Percentiles rank a stretch among this genome's conserved stretches.
phyloP scores from a whole-genome alignment of 495 filamentous ascomycete genomes.

The Penicillium desertorum region DNA sequence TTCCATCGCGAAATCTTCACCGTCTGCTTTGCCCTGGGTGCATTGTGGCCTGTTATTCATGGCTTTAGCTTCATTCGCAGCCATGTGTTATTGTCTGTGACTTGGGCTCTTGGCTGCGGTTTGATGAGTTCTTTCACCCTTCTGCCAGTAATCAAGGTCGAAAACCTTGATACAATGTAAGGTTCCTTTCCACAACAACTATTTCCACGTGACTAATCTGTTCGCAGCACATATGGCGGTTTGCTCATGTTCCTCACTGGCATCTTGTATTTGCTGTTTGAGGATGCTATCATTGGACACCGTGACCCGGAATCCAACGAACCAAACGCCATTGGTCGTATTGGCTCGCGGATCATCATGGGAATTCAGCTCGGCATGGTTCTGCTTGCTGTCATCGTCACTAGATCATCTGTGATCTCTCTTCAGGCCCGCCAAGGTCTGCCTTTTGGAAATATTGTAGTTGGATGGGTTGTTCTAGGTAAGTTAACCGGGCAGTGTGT shows the following conservation, averaged over 20 bases:
- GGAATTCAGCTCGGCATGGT: conserved; percentile 75
- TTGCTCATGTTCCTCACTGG: conserved; percentile 77
- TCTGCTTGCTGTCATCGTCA: conserved; percentile 79
- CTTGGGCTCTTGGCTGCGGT: conserved; percentile 74
- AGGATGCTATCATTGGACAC: conserved; percentile 61
- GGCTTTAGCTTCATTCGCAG: conserved; percentile 67
- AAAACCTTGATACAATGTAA: conserved; percentile 76
- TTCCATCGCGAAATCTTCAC: conserved; percentile 88
- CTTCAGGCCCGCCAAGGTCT: conserved; percentile 84
- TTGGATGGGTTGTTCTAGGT: conserved; percentile 86
- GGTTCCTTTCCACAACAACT: conserved; percentile 25
- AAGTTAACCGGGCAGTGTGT: conserved; percentile 31
- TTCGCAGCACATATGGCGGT: conserved; percentile 69
- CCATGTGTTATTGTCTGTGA: conserved; percentile 60
- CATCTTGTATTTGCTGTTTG: conserved; percentile 76
- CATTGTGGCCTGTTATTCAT: conserved; percentile 76
- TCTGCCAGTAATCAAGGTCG: conserved; percentile 80
- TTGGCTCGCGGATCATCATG: conserved; percentile 55
- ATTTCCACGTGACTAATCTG: neutral
- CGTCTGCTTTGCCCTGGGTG: conserved; percentile 68
- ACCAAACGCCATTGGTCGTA: conserved; percentile 35
- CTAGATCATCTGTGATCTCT: conserved; percentile 74
- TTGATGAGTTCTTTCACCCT: conserved; percentile 91
- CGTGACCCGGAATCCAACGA: conserved; percentile 14
- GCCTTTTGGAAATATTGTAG: conserved; percentile 82